Evolutionary conservation across 257 asterid genomes (phyloP).

Genomic region (Solanum sparsipilum): DNA sequence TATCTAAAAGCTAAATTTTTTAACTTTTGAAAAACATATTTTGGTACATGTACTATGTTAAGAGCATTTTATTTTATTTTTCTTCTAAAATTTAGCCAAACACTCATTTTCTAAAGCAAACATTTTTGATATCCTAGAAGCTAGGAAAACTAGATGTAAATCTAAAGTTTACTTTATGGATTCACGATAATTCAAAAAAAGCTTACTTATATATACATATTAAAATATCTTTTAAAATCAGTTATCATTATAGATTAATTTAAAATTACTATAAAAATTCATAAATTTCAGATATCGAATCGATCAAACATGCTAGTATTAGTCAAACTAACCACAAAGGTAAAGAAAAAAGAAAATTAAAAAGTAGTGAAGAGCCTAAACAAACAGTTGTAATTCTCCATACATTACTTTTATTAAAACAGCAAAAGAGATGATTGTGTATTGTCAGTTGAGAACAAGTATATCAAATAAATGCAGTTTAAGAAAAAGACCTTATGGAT

Average conservation of each 20-base stretch:
- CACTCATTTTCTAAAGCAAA: not conserved
- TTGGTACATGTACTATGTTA: not conserved
- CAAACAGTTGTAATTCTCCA: not conserved
- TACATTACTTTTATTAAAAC: not conserved
- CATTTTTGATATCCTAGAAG: not conserved
- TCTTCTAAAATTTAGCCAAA: not conserved
- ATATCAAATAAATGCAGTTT: not conserved
- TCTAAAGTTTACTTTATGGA: not conserved
- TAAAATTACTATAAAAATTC: not conserved
- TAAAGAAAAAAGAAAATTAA: not conserved
- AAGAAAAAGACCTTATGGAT: not conserved
- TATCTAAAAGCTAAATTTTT: not conserved
- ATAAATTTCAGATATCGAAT: rapidly evolving
- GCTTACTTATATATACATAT: not conserved
- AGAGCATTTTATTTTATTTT: not conserved
- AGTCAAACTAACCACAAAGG: not conserved
- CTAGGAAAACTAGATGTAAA: not conserved
- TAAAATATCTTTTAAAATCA: not conserved
- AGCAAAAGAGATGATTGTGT: conserved; percentile 1
- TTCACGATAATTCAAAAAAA: not conserved
- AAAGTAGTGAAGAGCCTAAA: not conserved
- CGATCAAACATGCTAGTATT: not conserved
- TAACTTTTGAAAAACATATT: not conserved
- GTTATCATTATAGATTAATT: not conserved
- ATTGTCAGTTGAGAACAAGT: not conserved